phyloP scores from a whole-genome alignment of 768 basidiomycete species.

The Jaapia argillacea region DNA sequence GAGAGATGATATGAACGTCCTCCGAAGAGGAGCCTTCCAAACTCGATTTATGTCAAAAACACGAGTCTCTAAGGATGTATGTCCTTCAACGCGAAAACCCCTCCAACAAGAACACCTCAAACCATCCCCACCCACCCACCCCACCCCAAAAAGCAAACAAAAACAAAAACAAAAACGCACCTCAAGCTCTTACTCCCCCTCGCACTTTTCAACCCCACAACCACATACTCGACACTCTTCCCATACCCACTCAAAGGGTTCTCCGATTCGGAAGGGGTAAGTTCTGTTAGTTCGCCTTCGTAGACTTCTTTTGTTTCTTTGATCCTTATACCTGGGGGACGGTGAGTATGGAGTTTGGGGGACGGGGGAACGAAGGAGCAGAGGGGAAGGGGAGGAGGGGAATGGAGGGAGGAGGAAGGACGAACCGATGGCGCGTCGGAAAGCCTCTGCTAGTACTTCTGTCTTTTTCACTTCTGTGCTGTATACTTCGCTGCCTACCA shows the following conservation, averaged over 20 bases:
- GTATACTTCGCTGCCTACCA: slow-evolving; percentile 98
- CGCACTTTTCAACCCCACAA: slow-evolving; percentile 89
- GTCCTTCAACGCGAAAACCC: no score
- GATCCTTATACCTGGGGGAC: slow-evolving; percentile 73
- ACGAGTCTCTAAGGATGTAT: no score
- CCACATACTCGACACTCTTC: slow-evolving; percentile 96
- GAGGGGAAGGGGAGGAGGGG: background rate
- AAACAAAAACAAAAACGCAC: no score
- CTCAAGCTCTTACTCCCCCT: slow-evolving; percentile 86
- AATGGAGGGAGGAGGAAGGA: slow-evolving; percentile 11
- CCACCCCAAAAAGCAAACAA: no score
- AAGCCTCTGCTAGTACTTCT: slow-evolving; percentile 91
- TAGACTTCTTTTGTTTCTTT: slow-evolving; percentile 99
- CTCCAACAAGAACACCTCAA: no score
- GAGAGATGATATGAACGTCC: no score
- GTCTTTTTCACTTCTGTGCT: slow-evolving; percentile 98
- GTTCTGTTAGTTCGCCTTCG: slow-evolving; percentile 95
- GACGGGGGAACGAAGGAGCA: slow-evolving; percentile 11
- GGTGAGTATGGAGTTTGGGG: background rate
- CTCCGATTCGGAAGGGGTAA: slow-evolving; percentile 93
- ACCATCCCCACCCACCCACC: no score
- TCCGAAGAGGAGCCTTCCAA: no score
- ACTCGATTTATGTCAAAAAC: no score
- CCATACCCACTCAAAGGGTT: slow-evolving; percentile 97
- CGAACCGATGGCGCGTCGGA: slow-evolving; percentile 91